Base-by-base conservation (phyloP, 805 yeast species). In the Teunomyces cretensis region DNA sequence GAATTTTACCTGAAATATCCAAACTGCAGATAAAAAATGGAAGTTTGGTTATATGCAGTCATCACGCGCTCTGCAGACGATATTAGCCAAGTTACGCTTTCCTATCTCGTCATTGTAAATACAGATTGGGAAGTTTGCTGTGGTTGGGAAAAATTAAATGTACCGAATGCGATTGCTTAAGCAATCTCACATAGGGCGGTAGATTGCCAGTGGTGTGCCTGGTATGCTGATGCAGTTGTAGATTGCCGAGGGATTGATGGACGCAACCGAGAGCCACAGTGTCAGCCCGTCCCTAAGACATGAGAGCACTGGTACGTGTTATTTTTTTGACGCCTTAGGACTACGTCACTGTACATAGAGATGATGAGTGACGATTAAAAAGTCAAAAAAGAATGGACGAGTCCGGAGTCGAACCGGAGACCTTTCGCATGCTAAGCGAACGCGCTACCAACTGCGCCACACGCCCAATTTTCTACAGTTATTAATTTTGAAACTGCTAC, bases 381-480 rank as follows among this genome's bases (percentile, higher is more conserved):
- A 17, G 6, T 7, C n/a, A 56, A 60, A 68, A 67, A 63, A 49
- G 47, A 64, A 46, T 79, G 84, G 84, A 80, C 84, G 81, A 79
- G 83, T 77, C 80, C 79, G 84, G 84, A 80, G 75, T 80, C 81
- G 85, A 79, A 79, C 84, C 84, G 80, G 80, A 79, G 85, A 80
- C 86, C 85, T 80, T 79, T 79, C 83, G 79, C 85, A 80, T 80
- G 84, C 84, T 79, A 80, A 80, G 85, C 80, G 82, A 78, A 78
- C 85, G 85, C 85, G 85, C 85, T 81, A 81, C 86, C 85, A 79
- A 81, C 86, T 81, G 78, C 86, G 85, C 86, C 86, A 80, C 84
- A 80, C 82, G 84, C 86, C 85, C 85, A 7, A 22, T 22, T 33
- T n/a, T 17, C 8, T 4, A 12, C 16, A 11, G 2, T 1, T 33